Evolutionary conservation across 805 yeast genomes (phyloP).

Genomic region (Candida sphagnicola): DNA sequence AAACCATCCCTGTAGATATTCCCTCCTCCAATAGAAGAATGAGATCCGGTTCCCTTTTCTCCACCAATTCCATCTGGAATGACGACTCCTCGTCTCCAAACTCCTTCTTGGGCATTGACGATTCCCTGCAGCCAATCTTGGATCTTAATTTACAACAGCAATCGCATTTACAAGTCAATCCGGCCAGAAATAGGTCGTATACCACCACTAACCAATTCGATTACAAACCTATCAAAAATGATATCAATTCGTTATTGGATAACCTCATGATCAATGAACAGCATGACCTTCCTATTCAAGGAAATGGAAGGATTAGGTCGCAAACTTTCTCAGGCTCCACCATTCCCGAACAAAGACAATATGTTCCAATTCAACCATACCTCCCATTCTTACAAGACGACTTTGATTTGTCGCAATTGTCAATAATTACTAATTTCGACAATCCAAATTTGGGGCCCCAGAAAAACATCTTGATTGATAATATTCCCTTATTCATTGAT

Average conservation of each 20-base stretch:
- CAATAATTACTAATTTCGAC: slow-evolving; percentile 67
- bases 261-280: slow-evolving; percentile 18
- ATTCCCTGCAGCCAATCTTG: not conserved
- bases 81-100: slow-evolving; percentile 30
- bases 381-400: slow-evolving; percentile 46
- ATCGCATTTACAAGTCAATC: not conserved
- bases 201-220: slow-evolving; percentile 39
- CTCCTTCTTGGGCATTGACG: not conserved
- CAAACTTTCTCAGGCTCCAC: slow-evolving; percentile 39
- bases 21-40: slow-evolving; percentile 30
- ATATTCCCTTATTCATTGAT: slow-evolving; percentile 72
- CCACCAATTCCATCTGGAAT: slow-evolving; percentile 56
- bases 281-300: not conserved
- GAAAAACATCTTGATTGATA: slow-evolving; percentile 70
- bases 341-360: slow-evolving; percentile 14
- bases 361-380: slow-evolving; percentile 8
- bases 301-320: slow-evolving; percentile 21
- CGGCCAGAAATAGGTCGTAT: slow-evolving; percentile 44
- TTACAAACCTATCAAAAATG: slow-evolving; percentile 11
- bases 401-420: slow-evolving; percentile 53
- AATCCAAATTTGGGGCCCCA: slow-evolving; percentile 74
- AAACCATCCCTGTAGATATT: slow-evolving; percentile 16
- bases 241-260: slow-evolving; percentile 20
- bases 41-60: slow-evolving; percentile 54
- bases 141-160: not conserved